Conservation (phyloP, 805 yeast genomes). For the Saccharomyces paradoxus region DNA sequence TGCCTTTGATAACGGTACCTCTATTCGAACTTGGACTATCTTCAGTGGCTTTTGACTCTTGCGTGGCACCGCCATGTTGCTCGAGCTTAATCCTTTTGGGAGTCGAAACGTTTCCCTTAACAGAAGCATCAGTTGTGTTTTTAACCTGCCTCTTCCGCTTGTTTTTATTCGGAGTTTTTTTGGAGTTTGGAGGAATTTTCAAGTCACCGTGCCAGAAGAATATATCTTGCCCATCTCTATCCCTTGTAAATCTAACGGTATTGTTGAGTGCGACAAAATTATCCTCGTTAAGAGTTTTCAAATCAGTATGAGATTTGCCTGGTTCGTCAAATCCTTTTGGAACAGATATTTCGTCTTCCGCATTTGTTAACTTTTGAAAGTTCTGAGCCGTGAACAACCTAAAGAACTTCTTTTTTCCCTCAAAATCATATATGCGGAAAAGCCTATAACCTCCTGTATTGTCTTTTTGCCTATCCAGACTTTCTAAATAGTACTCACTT, state of each 20-base stretch:
- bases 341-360: constrained; percentile 3
- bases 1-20: constrained; percentile 7
- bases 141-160: constrained; percentile 4
- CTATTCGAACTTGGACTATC: neutral
- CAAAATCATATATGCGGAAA: constrained; percentile 59
- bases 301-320: neutral
- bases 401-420: constrained; percentile 66
- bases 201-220: constrained; percentile 31
- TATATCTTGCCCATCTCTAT: constrained; percentile 12
- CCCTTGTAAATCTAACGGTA: constrained; percentile 21
- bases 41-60: neutral
- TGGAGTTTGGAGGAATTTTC: constrained; percentile 12
- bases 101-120: neutral
- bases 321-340: constrained; percentile 1
- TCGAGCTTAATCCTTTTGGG: constrained; percentile 1
- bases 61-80: neutral
- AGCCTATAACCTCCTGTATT: constrained; percentile 32
- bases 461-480: constrained; percentile 28
- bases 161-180: constrained; percentile 8
- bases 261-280: constrained; percentile 23
- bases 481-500: constrained; percentile 42
- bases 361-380: constrained; percentile 30
- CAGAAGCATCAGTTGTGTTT: neutral
- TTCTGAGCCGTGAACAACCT: constrained; percentile 47
- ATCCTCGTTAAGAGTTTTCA: constrained; percentile 18